Conservation (phyloP, 2,329 filamentous ascomycete genomes). For the Domatiomyces globalis region DNA sequence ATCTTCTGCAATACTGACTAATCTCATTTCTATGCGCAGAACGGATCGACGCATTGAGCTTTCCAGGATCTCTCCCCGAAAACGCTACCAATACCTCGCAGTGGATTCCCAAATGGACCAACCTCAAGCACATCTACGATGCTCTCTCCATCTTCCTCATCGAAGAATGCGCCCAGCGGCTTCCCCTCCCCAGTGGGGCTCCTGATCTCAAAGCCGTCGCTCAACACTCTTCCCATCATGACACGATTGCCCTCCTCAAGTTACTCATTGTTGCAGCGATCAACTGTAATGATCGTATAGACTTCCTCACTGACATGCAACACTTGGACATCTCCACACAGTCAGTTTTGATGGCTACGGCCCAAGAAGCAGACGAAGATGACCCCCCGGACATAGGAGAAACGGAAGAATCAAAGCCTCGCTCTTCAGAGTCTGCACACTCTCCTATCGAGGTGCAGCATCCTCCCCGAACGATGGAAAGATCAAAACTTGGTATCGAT, state of each 20-base stretch:
- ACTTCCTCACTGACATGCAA: constrained; percentile 39
- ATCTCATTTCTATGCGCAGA: constrained; percentile 20
- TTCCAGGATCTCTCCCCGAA: constrained; percentile 34
- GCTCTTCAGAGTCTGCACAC: background rate
- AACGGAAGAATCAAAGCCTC: constrained; percentile 2
- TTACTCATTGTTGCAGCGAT: constrained; percentile 50
- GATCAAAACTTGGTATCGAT: constrained; percentile 20
- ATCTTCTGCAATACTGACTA: constrained; percentile 2
- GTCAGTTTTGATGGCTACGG: constrained; percentile 33
- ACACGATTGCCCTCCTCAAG: constrained; percentile 43
- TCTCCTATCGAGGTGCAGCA: background rate
- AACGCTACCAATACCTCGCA: constrained; percentile 28
- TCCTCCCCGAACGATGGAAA: background rate
- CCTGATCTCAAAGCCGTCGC: constrained; percentile 35
- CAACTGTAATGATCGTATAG: constrained; percentile 41
- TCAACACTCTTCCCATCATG: constrained; percentile 29
- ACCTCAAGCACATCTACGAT: constrained; percentile 36
- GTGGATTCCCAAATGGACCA: constrained; percentile 36
- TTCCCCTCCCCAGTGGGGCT: constrained; percentile 29
- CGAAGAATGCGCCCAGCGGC: constrained; percentile 30
- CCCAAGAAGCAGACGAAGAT: constrained; percentile 31
- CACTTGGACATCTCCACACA: constrained; percentile 30
- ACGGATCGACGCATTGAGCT: constrained; percentile 35
- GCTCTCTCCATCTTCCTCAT: constrained; percentile 31
- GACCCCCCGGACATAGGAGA: constrained; percentile 20